Evolutionary conservation across 1,284 basidiomycete genomes (phyloP).

Genomic region (Cystobasidiaceae sp.): DNA sequence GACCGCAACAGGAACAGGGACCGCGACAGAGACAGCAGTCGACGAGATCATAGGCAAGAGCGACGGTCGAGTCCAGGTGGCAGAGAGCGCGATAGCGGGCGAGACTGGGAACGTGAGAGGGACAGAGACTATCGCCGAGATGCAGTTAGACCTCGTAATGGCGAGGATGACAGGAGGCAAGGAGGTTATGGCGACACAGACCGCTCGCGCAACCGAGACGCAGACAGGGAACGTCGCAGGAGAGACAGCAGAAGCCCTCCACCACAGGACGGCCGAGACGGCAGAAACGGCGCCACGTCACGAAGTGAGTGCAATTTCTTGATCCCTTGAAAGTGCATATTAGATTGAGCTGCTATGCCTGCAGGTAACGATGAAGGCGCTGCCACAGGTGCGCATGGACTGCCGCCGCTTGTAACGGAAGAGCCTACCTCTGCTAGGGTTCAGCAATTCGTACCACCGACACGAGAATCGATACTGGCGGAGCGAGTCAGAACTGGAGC

Average conservation of each 20-base stretch:
- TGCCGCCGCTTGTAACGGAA: conserved; percentile 18
- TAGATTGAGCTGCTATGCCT: not conserved
- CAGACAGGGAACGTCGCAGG: not conserved
- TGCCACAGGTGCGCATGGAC: not conserved
- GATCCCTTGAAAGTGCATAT: too few species aligned
- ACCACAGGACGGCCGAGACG: not conserved
- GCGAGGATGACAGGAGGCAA: not conserved
- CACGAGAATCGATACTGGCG: conserved; percentile 19
- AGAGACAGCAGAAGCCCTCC: not conserved
- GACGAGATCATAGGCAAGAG: conserved; percentile 7
- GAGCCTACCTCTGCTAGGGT: not conserved
- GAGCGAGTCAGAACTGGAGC: conserved; percentile 17
- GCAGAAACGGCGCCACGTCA: not conserved
- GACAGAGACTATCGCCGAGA: not conserved
- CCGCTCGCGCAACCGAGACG: not conserved
- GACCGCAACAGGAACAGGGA: not conserved
- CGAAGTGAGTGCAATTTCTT: too few species aligned
- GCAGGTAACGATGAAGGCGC: not conserved
- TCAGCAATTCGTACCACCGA: conserved; percentile 27
- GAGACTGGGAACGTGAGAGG: not conserved
- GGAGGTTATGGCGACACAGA: not conserved
- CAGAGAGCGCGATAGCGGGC: conserved; percentile 12
- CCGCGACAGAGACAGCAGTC: not conserved
- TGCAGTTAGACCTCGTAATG: not conserved
- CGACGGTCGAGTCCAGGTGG: conserved; percentile 6